Conservation (phyloP, 768 basidiomycete species). For the Tricholoma sp. region DNA sequence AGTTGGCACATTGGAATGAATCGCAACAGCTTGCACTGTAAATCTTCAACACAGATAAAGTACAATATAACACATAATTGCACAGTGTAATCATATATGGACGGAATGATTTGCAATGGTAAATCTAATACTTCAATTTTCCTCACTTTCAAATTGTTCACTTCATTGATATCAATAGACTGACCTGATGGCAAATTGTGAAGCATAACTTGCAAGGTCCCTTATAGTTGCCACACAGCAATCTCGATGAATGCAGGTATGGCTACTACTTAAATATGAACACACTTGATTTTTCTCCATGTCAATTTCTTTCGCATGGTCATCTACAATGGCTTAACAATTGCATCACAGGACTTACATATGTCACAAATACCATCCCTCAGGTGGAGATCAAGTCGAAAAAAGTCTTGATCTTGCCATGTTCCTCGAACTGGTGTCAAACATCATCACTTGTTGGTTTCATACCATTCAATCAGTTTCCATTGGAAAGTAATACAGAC, state of each 20-base stretch:
- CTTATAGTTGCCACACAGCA: constrained; percentile 62
- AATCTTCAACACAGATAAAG: no score
- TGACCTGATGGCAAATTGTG: constrained; percentile 65
- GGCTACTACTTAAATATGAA: background rate
- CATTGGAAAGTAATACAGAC: constrained; percentile 3
- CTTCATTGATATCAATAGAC: constrained; percentile 77
- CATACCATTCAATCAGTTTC: constrained; percentile 51
- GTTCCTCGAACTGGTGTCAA: constrained; percentile 80
- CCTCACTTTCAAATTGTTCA: constrained; percentile 87
- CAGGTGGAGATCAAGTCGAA: constrained; percentile 92
- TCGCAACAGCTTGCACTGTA: no score
- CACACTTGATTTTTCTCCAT: constrained; percentile 81
- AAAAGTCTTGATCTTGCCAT: constrained; percentile 95
- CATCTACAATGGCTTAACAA: constrained; percentile 35
- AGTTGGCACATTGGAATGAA: no score
- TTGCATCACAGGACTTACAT: constrained; percentile 54
- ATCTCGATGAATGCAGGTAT: background rate
- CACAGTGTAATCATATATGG: no score
- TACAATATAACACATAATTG: no score
- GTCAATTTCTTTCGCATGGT: constrained; percentile 60
- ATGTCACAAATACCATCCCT: constrained; percentile 99
- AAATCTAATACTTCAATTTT: no score
- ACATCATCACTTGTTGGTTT: constrained; percentile 85
- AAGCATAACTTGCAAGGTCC: constrained; percentile 77
- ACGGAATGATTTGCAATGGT: no score